Percentiles rank a stretch among this genome's conserved stretches.
phyloP scores from a whole-genome alignment of 2,329 filamentous ascomycete genomes.

The Cladophialophora psammophila region DNA sequence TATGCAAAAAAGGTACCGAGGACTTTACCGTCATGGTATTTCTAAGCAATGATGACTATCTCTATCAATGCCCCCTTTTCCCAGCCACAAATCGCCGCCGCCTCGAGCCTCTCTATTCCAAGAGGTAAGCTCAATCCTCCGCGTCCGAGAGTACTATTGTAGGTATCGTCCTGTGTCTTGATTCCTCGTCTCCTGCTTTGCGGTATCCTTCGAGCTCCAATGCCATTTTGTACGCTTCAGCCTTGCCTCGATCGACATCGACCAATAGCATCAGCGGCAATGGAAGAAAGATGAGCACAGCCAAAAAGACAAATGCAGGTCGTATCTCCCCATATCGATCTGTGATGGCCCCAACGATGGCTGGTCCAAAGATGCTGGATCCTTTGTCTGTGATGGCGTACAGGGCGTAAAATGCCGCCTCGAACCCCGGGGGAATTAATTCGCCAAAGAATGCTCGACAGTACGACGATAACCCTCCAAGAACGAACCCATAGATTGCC shows the following conservation, averaged over 20 bases:
- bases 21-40: slow-evolving; percentile 13
- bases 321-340: slow-evolving; percentile 81
- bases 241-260: slow-evolving; percentile 79
- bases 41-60: slow-evolving; percentile 29
- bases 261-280: slow-evolving; percentile 85
- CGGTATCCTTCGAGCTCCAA: slow-evolving; percentile 53
- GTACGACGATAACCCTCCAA: slow-evolving; percentile 91
- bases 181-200: slow-evolving; percentile 20
- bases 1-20: background rate
- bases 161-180: slow-evolving; percentile 33
- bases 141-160: slow-evolving; percentile 38
- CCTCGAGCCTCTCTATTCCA: slow-evolving; percentile 8
- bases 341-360: slow-evolving; percentile 91
- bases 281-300: slow-evolving; percentile 81
- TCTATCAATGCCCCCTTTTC: background rate
- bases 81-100: background rate
- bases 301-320: slow-evolving; percentile 91
- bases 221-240: slow-evolving; percentile 71
- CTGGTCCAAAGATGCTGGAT: slow-evolving; percentile 89
- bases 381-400: slow-evolving; percentile 99
- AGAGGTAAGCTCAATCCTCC: slow-evolving; percentile 27
- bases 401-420: slow-evolving; percentile 94
- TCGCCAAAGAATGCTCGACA: slow-evolving; percentile 92
- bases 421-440: slow-evolving; percentile 89
- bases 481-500: slow-evolving; percentile 88